Evolutionary conservation across 306 rosid species (phyloP), one percentile per base, ranked within the genome.

Genomic region (Cicer arietinum): DNA sequence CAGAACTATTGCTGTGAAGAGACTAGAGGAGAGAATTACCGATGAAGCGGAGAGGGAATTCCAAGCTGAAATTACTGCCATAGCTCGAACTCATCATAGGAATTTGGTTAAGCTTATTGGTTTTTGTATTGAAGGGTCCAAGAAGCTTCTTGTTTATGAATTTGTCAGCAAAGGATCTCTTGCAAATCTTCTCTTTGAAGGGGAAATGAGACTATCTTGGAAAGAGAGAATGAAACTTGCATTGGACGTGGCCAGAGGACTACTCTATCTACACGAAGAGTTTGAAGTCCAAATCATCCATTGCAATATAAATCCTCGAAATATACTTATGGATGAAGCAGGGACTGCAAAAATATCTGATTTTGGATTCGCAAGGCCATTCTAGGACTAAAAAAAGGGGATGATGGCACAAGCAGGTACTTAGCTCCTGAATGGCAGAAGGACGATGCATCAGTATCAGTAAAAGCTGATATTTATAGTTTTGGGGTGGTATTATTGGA

Each of bases 161-260:
- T 84, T 77, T 20, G 42, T 77, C 62, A 73, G 88, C 71, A 84
- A 81, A 5, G 88, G 85, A 6, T 84, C 88, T 13, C 85, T 84
- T 63, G 80, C 78, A 41, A 76, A 50, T 13, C 60, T 84, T 7
- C 76, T 84, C 10, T 69, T 67, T 8, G 60, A 54, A 2, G 7
- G 44, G 43, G 51, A 60, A 6, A 63, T 7, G 37, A 59, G 4
- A 2, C 5, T 77, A 13, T 8, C 77, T 0, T 81, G 63, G 63
- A 43, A 42, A 54, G 76, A 77, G 7, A 80, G 52, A 69, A 10
- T 84, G 5, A 79, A 66, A 58, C 73, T 83, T 0, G 84, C 84
- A 10, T 20, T 70, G 68, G 81, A 83, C 2, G 76, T 80, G 61
- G 84, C 77, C 0, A 66, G 74, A 43, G 84, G 87, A 10, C 2